Conservation (phyloP, 2,329 filamentous ascomycete genomes). For the Cladophialophora exuberans region DNA sequence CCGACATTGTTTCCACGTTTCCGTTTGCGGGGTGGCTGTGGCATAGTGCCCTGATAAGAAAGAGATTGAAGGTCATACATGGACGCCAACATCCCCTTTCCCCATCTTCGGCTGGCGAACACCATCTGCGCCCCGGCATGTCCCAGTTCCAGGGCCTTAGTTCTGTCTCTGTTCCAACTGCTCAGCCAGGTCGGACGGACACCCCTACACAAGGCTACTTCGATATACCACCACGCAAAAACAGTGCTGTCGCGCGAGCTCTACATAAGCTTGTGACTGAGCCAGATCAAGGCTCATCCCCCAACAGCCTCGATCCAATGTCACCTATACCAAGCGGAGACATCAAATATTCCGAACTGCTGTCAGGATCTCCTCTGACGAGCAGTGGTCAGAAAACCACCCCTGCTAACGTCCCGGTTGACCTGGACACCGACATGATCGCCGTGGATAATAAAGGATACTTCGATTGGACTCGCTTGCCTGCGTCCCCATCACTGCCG, state of each 20-base stretch:
- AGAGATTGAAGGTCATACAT: slow-evolving; percentile 69
- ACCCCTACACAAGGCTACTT: slow-evolving; percentile 27
- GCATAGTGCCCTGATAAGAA: slow-evolving; percentile 71
- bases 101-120: slow-evolving; percentile 37
- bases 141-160: slow-evolving; percentile 41
- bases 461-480: slow-evolving; percentile 82
- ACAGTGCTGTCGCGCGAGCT: slow-evolving; percentile 8
- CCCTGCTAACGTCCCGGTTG: neutral
- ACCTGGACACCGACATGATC: slow-evolving; percentile 30
- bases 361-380: slow-evolving; percentile 15
- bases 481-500: slow-evolving; percentile 65
- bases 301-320: slow-evolving; percentile 1
- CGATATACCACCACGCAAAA: slow-evolving; percentile 21
- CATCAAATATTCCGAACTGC: slow-evolving; percentile 18
- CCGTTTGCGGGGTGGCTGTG: slow-evolving; percentile 68
- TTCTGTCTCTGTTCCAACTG: slow-evolving; percentile 28
- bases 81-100: slow-evolving; percentile 43
- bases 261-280: slow-evolving; percentile 15
- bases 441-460: slow-evolving; percentile 53
- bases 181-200: slow-evolving; percentile 29
- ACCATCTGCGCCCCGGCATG: slow-evolving; percentile 31
- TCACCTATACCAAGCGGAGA: slow-evolving; percentile 16
- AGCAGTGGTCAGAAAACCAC: slow-evolving; percentile 1
- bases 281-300: slow-evolving; percentile 5
- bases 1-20: slow-evolving; percentile 59